These are phyloP conservation scores for Pezicula radicicola DNA, from an alignment of 2,329 filamentous ascomycete genomes.

Conservation along the genomic window DNA sequence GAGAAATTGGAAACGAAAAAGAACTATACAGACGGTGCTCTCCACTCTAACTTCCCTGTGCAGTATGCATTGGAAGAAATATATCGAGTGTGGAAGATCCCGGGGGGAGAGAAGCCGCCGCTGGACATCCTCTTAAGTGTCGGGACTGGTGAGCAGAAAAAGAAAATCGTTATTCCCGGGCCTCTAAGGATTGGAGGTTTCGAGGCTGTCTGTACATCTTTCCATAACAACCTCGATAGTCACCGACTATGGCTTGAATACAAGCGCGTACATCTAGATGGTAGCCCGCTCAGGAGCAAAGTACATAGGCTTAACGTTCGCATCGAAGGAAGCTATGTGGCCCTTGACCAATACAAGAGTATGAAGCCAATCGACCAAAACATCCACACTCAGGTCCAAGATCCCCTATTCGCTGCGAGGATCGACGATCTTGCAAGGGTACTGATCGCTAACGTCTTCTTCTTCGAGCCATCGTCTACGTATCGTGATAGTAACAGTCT, in stretches of 20 bases:
- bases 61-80: constrained; percentile 6
- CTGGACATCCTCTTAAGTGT: constrained; percentile 6
- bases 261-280: not conserved
- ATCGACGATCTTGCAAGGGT: constrained; percentile 4
- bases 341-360: constrained; percentile 6
- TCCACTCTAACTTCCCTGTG: constrained; percentile 8
- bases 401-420: not conserved
- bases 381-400: constrained; percentile 1
- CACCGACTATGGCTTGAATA: constrained; percentile 4
- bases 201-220: constrained; percentile 4
- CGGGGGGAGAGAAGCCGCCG: constrained; percentile 4
- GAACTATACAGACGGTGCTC: constrained; percentile 6
- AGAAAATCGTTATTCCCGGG: constrained; percentile 4
- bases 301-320: constrained; percentile 4
- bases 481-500: not conserved
- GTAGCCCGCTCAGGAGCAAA: not conserved
- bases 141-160: constrained; percentile 6
- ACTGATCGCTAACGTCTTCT: constrained; percentile 8
- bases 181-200: constrained; percentile 8
- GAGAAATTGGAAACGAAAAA: constrained; percentile 12
- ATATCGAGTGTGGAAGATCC: constrained; percentile 2
- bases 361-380: constrained; percentile 4
- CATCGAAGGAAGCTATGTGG: constrained; percentile 6
- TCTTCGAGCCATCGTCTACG: constrained; percentile 6
- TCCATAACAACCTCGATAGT: constrained; percentile 7